A percentile compares a stretch with the other conserved stretches of the same genome.
These are phyloP conservation scores for Diddensiella santjacobensis DNA, from an alignment of 805 yeast genomes.

Conservation along the genomic window DNA sequence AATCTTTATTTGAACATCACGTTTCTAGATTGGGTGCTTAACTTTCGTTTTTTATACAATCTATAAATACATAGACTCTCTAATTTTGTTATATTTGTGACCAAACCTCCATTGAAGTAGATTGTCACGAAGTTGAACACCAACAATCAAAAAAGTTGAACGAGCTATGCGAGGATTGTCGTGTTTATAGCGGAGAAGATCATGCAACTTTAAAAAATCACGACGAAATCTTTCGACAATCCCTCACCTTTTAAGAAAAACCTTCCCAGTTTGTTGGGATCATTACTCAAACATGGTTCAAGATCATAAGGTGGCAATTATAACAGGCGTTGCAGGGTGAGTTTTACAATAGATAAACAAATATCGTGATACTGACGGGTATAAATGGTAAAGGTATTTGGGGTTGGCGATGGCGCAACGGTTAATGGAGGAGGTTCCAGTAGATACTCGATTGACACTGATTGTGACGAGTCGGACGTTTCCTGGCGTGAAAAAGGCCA, in stretches of 20 bases:
- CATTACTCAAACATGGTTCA: not conserved
- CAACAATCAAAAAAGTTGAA: too few species aligned
- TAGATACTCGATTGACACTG: conserved; percentile 58
- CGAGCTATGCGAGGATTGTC: not conserved
- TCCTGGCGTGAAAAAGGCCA: conserved; percentile 76
- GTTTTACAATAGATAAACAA: too few species aligned
- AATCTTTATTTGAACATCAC: conserved; percentile 76
- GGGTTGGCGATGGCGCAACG: conserved; percentile 86
- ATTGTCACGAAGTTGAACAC: too few species aligned
- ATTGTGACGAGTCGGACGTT: conserved; percentile 87
- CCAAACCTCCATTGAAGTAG: too few species aligned
- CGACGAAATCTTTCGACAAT: too few species aligned
- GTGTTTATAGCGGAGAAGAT: too few species aligned
- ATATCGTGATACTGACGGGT: too few species aligned
- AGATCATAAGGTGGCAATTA: conserved; percentile 33
- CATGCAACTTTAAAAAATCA: too few species aligned
- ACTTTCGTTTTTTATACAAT: not conserved
- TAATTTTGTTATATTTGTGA: too few species aligned
- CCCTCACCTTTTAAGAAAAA: too few species aligned
- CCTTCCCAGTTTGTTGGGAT: too few species aligned
- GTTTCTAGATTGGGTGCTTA: conserved; percentile 56
- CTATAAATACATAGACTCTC: not conserved
- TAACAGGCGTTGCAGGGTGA: conserved; percentile 41
- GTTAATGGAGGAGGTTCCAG: conserved; percentile 57
- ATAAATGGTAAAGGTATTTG: conserved; percentile 54